These are phyloP conservation scores for Trichoderma gracile DNA, from an alignment of 2,329 filamentous ascomycete species.

Conservation along the genomic window DNA sequence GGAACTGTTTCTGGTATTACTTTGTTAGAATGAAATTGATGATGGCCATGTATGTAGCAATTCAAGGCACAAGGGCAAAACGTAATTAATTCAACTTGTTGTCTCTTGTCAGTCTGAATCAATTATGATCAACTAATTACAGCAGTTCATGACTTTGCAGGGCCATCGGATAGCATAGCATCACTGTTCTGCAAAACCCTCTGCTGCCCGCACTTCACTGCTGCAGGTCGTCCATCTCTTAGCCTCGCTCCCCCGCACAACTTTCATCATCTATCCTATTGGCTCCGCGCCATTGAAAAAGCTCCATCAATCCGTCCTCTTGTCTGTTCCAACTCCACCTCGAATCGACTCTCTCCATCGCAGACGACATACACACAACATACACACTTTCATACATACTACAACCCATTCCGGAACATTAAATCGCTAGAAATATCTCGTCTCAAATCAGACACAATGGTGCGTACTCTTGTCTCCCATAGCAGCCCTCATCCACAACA, in stretches of 20 bases:
- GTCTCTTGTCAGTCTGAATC: too few species aligned
- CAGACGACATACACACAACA: not conserved
- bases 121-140: too few species aligned
- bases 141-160: too few species aligned
- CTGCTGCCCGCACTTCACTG: not conserved
- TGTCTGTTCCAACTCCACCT: conserved; percentile 11
- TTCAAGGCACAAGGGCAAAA: too few species aligned
- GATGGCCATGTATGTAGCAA: too few species aligned
- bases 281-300: conserved; percentile 7
- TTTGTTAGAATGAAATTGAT: too few species aligned
- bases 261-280: conserved; percentile 7
- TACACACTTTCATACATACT: too few species aligned
- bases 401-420: not conserved
- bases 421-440: not conserved
- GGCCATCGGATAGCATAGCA: too few species aligned
- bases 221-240: not conserved
- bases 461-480: not conserved
- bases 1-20: not conserved
- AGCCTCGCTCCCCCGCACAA: conserved; percentile 12
- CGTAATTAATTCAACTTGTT: too few species aligned
- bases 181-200: too few species aligned
- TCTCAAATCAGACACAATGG: not conserved
- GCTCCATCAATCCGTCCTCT: not conserved
- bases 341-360: conserved; percentile 2
- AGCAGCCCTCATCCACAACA: not conserved